Evolutionary conservation across 306 rosid species (phyloP).

Genomic region (Luffa acutangula): DNA sequence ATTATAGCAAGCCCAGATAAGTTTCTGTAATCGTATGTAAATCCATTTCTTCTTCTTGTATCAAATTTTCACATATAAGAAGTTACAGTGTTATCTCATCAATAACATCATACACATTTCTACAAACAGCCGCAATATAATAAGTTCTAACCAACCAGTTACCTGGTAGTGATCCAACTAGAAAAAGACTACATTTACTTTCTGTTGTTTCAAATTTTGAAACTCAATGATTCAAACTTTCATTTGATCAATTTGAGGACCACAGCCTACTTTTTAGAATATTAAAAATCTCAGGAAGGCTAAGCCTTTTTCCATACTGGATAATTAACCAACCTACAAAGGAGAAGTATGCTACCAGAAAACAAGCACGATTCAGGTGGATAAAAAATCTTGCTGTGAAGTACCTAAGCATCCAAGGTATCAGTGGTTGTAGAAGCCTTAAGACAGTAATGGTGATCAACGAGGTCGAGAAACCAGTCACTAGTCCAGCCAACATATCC

Average conservation of each 20-base stretch:
- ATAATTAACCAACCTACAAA: conserved; percentile 53
- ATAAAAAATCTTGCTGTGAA: conserved; percentile 19
- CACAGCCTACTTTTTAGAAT: conserved; percentile 25
- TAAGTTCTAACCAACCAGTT: background rate
- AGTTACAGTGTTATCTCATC: background rate
- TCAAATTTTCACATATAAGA: background rate
- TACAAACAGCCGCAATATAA: background rate
- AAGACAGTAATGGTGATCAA: conserved; percentile 50
- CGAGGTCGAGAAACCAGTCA: conserved; percentile 57
- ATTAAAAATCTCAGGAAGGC: conserved; percentile 40
- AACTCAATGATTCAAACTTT: background rate
- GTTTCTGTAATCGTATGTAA: background rate
- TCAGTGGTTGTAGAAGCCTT: conserved; percentile 32
- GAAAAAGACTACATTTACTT: background rate
- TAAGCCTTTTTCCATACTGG: conserved; percentile 54
- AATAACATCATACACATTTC: background rate
- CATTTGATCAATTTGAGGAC: background rate
- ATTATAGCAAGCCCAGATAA: background rate
- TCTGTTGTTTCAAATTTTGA: background rate
- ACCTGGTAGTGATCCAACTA: background rate
- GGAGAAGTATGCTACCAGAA: conserved; percentile 51
- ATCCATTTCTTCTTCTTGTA: conserved; percentile 4
- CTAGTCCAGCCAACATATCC: conserved; percentile 54
- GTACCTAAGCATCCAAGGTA: conserved; percentile 24
- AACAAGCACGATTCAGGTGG: conserved; percentile 33